These are phyloP conservation scores for Litsea cubeba DNA, from an alignment of 164 flowering plant genomes.

Conservation along the genomic window DNA sequence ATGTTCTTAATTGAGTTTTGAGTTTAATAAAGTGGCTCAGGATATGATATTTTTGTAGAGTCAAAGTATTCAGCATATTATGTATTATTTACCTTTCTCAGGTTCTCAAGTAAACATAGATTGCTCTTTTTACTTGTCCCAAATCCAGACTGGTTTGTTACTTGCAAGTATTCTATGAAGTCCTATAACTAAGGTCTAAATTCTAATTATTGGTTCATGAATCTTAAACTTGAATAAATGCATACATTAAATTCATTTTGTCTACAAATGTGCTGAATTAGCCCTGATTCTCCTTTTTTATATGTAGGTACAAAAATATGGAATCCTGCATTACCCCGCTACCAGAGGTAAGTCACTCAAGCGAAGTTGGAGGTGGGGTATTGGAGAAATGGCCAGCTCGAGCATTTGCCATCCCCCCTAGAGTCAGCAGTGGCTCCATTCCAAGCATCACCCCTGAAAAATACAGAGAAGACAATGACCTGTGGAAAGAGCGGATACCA, in stretches of 20 bases:
- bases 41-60: neutral
- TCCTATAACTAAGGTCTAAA: neutral
- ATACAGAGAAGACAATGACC: slow-evolving; percentile 57
- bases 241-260: neutral
- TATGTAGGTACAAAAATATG: slow-evolving; percentile 71
- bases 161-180: neutral
- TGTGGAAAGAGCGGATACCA: slow-evolving; percentile 71
- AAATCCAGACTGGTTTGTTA: neutral
- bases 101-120: neutral
- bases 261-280: neutral
- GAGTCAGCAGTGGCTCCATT: slow-evolving; percentile 64
- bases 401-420: slow-evolving; percentile 76
- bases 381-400: slow-evolving; percentile 89
- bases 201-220: neutral
- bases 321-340: slow-evolving; percentile 90
- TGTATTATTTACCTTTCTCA: no score
- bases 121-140: neutral
- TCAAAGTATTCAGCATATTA: neutral
- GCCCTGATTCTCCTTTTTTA: neutral
- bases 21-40: neutral
- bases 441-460: slow-evolving; percentile 57
- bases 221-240: neutral
- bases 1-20: neutral
- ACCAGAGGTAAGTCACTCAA: slow-evolving; percentile 64
- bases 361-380: slow-evolving; percentile 81